Percentiles rank a stretch among this genome's conserved stretches.
Conservation (phyloP, 2,329 filamentous ascomycete species). For the Xenosphaeropsis pyriputrescens region DNA sequence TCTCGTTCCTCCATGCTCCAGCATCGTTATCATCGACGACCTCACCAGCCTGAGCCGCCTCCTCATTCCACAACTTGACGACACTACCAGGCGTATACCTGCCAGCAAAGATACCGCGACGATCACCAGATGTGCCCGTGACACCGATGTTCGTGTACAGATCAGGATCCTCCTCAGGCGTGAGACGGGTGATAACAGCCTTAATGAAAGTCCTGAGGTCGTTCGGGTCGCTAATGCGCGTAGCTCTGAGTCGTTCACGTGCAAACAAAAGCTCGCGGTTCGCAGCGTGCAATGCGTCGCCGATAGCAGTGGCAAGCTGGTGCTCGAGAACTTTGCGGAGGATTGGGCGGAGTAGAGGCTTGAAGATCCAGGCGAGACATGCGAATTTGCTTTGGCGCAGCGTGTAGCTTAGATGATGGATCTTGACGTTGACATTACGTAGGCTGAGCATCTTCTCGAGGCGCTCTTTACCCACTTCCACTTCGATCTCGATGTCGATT, state of each 20-base stretch:
- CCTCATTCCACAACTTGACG: conserved; percentile 78
- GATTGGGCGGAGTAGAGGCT: conserved; percentile 70
- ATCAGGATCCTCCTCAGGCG: conserved; percentile 60
- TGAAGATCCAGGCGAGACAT: conserved; percentile 69
- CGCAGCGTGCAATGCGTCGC: conserved; percentile 51
- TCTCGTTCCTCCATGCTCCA: conserved; percentile 65
- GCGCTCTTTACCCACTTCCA: conserved; percentile 66
- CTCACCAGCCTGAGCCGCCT: conserved; percentile 56
- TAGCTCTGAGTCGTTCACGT: conserved; percentile 72
- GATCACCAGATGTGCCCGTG: conserved; percentile 34
- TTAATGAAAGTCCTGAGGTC: conserved; percentile 72
- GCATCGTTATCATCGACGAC: conserved; percentile 53
- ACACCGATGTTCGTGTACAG: conserved; percentile 62
- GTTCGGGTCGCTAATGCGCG: conserved; percentile 65
- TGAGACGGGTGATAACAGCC: conserved; percentile 64
- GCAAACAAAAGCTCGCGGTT: conserved; percentile 84
- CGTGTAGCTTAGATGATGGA: conserved; percentile 76
- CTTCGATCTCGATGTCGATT: conserved; percentile 71
- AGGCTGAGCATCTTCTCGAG: conserved; percentile 73
- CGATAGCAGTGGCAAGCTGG: conserved; percentile 59
- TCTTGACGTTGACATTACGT: conserved; percentile 59
- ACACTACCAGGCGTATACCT: conserved; percentile 83
- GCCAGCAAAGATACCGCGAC: conserved; percentile 57
- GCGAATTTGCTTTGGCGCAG: conserved; percentile 62
- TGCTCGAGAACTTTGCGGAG: conserved; percentile 67